These are phyloP conservation scores for Suillus tomentosus DNA, from an alignment of 768 basidiomycete genomes.

Conservation along the genomic window DNA sequence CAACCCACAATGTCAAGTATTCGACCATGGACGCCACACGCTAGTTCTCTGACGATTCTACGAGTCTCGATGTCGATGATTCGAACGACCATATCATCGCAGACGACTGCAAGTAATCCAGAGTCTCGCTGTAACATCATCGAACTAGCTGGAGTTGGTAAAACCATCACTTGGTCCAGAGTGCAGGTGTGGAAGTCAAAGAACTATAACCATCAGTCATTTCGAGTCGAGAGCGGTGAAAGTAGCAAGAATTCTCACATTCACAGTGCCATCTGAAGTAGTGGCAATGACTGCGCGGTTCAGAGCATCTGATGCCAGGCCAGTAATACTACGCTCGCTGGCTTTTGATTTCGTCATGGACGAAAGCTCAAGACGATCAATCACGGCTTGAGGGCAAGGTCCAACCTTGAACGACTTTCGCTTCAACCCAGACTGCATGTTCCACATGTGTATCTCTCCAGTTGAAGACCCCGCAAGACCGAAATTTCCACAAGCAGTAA, in stretches of 20 bases:
- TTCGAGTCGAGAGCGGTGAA: slow-evolving; percentile 6
- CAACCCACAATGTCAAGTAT: slow-evolving; percentile 81
- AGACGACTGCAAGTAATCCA: slow-evolving; percentile 77
- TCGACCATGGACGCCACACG: slow-evolving; percentile 73
- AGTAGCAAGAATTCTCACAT: slow-evolving; percentile 52
- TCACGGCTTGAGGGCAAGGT: slow-evolving; percentile 56
- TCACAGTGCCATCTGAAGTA: slow-evolving; percentile 87
- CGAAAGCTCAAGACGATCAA: slow-evolving; percentile 42
- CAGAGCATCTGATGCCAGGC: slow-evolving; percentile 82
- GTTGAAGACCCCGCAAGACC: slow-evolving; percentile 83
- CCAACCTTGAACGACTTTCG: slow-evolving; percentile 78
- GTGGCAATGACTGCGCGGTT: slow-evolving; percentile 81
- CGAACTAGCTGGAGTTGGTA: slow-evolving; percentile 71
- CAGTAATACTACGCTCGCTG: slow-evolving; percentile 66
- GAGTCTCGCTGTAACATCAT: slow-evolving; percentile 82
- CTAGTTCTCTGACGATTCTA: slow-evolving; percentile 85
- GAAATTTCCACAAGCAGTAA: slow-evolving; percentile 96
- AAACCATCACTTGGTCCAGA: slow-evolving; percentile 62
- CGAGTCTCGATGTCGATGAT: slow-evolving; percentile 91
- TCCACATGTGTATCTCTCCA: slow-evolving; percentile 88
- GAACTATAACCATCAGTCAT: slow-evolving; percentile 56
- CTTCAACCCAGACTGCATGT: slow-evolving; percentile 92
- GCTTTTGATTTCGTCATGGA: slow-evolving; percentile 41
- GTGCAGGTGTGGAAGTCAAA: slow-evolving; percentile 93
- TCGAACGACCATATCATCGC: slow-evolving; percentile 85